These are phyloP conservation scores for Phalaenopsis aphrodite DNA, from an alignment of 106 monocot genomes.

Conservation along the genomic window DNA sequence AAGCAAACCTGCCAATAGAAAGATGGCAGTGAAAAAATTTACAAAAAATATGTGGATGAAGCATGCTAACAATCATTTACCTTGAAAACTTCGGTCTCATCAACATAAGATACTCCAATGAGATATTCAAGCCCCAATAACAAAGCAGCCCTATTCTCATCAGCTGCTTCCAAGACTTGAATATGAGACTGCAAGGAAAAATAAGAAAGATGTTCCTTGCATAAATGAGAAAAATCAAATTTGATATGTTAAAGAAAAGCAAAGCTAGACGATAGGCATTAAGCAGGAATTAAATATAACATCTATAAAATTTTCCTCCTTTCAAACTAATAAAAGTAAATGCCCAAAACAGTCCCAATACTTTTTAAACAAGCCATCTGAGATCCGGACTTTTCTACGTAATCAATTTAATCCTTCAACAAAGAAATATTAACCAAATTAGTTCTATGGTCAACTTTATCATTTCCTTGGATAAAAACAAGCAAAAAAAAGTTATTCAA, in stretches of 20 bases:
- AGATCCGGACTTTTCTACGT: too few relatives aligned
- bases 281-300: background rate
- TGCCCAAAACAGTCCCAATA: background rate
- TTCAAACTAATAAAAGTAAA: background rate
- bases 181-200: constrained; percentile 68
- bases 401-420: too few relatives aligned
- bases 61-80: constrained; percentile 18
- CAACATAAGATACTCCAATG: constrained; percentile 95
- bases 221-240: background rate
- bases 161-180: constrained; percentile 61
- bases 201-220: background rate
- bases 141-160: constrained; percentile 62
- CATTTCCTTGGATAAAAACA: too few relatives aligned
- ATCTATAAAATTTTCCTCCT: background rate
- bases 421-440: too few relatives aligned
- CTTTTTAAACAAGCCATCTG: too few relatives aligned
- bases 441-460: too few relatives aligned
- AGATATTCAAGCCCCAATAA: constrained; percentile 92
- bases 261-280: background rate
- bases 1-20: constrained; percentile 70
- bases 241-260: background rate
- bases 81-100: constrained; percentile 99
- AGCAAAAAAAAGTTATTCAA: too few relatives aligned
- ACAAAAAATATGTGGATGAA: background rate
- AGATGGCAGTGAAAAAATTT: background rate